Evolutionary conservation across 2,329 filamentous ascomycete species (phyloP), one percentile per base, ranked within the genome.

Genomic region (Penicillium sclerotigenum): DNA sequence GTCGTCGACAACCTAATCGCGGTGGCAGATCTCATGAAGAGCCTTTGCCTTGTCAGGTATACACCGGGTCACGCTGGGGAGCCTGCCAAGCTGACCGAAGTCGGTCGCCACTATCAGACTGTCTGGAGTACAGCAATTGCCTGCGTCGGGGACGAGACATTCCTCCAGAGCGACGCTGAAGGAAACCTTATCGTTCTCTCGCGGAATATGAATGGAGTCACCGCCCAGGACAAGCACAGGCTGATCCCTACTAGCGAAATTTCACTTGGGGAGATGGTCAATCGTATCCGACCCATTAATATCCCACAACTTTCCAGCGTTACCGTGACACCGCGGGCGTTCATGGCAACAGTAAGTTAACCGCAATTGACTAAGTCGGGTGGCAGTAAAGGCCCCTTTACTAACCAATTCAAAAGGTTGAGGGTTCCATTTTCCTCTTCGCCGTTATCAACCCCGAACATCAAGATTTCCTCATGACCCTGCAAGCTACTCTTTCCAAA

Each of bases 1-100:
- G 82, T 97, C 14, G 83, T 85, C 1, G 88, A 83, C 1, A 86
- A 87, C 63, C 80, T 84, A 24, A 92, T 99, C 59, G 90, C 89
- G 0, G 86, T 97, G 10, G 89, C 88, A 0, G 94, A 99, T 68
- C 77, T 99, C 43, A 97, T 96, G 89, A 97, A 97, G 75, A 96
- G 90, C 1, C 80, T 96, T 24, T 87, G 88, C 1, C 77, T 97
- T 6, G 79, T 97, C 9, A 81, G 94, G 68, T 94, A 88, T 68
- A 78, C 80, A 0, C 80, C 81, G 3, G 81, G 84, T 2, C 72
- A 79, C 22, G 75, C 83, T 3, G 84, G 82, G 0, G 73, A 82
- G n/a, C 75, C 81, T 11, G 83, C 87, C 52, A 83, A 79, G 50
- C 79, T 97, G 8, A 79, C 80, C 0, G 91, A 96, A 77, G 79